These are phyloP conservation scores for Anthracocystis setariae DNA, from an alignment of 1,284 basidiomycete genomes.

Conservation along the genomic window DNA sequence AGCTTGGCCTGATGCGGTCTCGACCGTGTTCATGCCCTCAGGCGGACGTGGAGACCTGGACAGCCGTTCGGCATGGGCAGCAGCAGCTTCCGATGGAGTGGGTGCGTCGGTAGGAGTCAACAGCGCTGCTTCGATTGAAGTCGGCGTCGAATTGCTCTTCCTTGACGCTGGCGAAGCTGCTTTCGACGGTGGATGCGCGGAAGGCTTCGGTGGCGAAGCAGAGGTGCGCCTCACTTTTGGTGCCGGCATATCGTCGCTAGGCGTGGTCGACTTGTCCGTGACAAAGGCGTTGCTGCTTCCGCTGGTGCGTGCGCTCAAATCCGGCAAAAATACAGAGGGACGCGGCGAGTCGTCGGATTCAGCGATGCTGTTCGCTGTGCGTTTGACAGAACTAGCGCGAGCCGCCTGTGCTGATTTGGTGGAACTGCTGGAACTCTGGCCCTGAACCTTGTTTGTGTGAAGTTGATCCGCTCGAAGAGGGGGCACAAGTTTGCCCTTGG, in stretches of 20 bases:
- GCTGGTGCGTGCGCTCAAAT: constrained; percentile 2
- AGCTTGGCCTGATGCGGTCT: constrained; percentile 31
- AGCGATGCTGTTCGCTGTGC: constrained; percentile 10
- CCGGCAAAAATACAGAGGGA: constrained; percentile 6
- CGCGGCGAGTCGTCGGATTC: constrained; percentile 4
- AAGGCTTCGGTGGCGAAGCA: constrained; percentile 12
- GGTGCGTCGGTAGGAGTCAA: constrained; percentile 36
- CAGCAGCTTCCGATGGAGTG: constrained; percentile 42
- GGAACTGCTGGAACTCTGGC: not conserved
- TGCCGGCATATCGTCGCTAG: constrained; percentile 13
- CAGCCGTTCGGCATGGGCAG: constrained; percentile 16
- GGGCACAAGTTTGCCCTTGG: constrained; percentile 21
- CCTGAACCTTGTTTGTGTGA: not conserved
- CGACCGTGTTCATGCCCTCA: constrained; percentile 16
- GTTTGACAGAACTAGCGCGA: constrained; percentile 19
- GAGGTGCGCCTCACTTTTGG: constrained; percentile 37
- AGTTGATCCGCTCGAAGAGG: not conserved
- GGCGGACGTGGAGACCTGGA: constrained; percentile 27
- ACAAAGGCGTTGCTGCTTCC: constrained; percentile 5
- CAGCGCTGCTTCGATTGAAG: constrained; percentile 36
- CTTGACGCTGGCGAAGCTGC: constrained; percentile 11
- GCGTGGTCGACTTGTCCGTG: constrained; percentile 12
- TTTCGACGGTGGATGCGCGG: constrained; percentile 3
- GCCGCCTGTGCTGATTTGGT: not conserved
- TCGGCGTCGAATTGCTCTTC: constrained; percentile 16